Evolutionary conservation across 441 rosid genomes (phyloP).

Genomic region (Gossypium davidsonii): DNA sequence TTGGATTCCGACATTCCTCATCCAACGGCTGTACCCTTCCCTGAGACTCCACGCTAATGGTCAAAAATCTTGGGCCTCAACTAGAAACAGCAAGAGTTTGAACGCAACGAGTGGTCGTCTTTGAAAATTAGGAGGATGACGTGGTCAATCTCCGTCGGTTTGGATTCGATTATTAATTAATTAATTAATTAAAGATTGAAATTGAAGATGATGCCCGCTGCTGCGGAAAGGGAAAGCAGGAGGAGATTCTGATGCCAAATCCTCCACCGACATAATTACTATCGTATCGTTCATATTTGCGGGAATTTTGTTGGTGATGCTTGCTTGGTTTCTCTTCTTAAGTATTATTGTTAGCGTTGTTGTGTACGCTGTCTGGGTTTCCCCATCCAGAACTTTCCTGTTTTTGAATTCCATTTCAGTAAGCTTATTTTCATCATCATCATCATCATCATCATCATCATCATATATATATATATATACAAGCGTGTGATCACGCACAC

Average conservation of each 20-base stretch:
- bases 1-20: neutral
- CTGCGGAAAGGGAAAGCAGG: neutral
- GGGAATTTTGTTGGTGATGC: neutral
- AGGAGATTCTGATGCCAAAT: neutral
- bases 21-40: neutral
- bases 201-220: neutral
- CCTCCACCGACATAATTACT: neutral
- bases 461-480: neutral
- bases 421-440: neutral
- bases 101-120: neutral
- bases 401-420: neutral
- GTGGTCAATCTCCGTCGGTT: neutral
- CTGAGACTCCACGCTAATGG: neutral
- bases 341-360: neutral
- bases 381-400: neutral
- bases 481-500: neutral
- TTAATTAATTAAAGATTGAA: neutral
- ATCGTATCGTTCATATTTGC: neutral
- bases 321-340: neutral
- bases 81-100: neutral
- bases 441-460: neutral
- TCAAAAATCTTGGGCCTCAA: neutral
- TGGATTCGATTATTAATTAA: neutral
- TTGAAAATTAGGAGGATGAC: neutral
- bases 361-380: neutral